Base-by-base conservation (phyloP, 148 eudicot species). In the Vaccinium myrtillus region DNA sequence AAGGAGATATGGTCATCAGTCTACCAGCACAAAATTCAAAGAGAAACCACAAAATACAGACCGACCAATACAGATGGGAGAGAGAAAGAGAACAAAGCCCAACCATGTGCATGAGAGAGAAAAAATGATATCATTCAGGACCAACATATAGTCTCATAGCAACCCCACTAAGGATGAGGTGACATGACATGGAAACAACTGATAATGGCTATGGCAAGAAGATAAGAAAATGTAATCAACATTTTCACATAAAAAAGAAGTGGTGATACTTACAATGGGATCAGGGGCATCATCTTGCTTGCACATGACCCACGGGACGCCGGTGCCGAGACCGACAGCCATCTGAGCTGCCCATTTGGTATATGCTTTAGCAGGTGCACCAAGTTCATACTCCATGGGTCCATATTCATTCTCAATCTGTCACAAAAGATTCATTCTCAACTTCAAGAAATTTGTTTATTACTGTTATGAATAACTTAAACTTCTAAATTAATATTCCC, bases 381-480 rank as follows among this genome's bases (percentile, higher is more conserved):
- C 99, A 8, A 87, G 80, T 80, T 87, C 92, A 79, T 88, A 81
- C 83, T 93, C 97, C 87, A 95, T 27, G 14, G 96, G 94, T 39
- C 99, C 99, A 86, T 96, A 96, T 83, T 96, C 99, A 88, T 96
- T 96, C 88, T 96, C 99, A 90, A 96, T 96, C 99, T 96, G 84
- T 85, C 86, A 86, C 75, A 63, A 73, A 27, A 65, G 51, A 82
- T 32, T 36, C 63, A 18, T 71, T 53, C 46, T 27, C 56, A 53
- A 21, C 43, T 21, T n/a, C 71, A 46, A 67, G 81, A 30, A 79
- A 19, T 71, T 67, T 23, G 75, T 56, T 81, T 67, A 6, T n/a
- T 49, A 46, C 54, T 63, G 46, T 19, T 43, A 23, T 81, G 19
- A 77, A 27, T 12, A 43, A 78, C 27, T 49, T 18, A 3, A 3